Evolutionary conservation across 768 basidiomycete genomes (phyloP).

Genomic region (Suillus spraguei): DNA sequence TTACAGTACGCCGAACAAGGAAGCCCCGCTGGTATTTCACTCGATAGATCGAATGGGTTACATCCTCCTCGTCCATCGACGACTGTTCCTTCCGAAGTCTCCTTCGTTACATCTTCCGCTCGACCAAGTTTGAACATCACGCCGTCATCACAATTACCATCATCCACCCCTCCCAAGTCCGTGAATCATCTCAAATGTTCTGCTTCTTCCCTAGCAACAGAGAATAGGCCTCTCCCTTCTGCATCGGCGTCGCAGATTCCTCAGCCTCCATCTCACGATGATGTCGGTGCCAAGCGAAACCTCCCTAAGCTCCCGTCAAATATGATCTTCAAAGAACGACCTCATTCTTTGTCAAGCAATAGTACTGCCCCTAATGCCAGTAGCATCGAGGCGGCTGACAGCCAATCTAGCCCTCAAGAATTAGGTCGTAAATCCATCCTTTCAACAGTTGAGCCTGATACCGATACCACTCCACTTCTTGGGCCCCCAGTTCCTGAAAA

Average conservation of each 20-base stretch:
- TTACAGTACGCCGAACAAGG: conserved; percentile 77
- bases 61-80: conserved; percentile 25
- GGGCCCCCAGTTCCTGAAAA: conserved; percentile 14
- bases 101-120: conserved; percentile 49
- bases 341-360: conserved; percentile 60
- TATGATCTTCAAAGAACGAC: conserved; percentile 45
- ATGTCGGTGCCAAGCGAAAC: conserved; percentile 28
- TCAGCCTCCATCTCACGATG: conserved; percentile 25
- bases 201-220: conserved; percentile 55
- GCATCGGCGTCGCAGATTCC: conserved; percentile 32
- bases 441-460: conserved; percentile 33
- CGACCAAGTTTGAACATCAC: conserved; percentile 51
- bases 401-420: conserved; percentile 42
- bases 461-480: conserved; percentile 24
- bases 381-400: conserved; percentile 59
- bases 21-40: conserved; percentile 53
- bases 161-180: conserved; percentile 55
- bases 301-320: conserved; percentile 41
- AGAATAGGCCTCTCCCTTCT: conserved; percentile 37
- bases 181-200: conserved; percentile 67
- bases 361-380: conserved; percentile 53
- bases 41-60: conserved; percentile 44
- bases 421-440: conserved; percentile 37
- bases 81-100: conserved; percentile 58
- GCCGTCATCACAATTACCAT: conserved; percentile 26